phyloP scores from a whole-genome alignment of 2,329 filamentous ascomycete species.

The Phoma sp. region DNA sequence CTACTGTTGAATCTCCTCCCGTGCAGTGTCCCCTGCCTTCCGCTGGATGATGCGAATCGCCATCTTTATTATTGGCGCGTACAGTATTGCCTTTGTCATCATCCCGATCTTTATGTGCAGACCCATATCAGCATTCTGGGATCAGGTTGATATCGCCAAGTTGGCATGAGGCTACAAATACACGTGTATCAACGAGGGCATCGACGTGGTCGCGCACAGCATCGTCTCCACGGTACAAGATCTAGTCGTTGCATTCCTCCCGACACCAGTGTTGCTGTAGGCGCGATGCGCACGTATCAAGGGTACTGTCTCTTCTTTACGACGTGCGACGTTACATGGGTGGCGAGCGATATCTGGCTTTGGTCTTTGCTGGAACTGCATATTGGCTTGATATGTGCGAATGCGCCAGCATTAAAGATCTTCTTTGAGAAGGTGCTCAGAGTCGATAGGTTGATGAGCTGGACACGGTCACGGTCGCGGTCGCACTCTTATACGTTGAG shows the following conservation, averaged over 20 bases:
- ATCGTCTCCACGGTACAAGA: no score
- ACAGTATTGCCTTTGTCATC: conserved; percentile 27
- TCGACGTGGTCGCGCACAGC: conserved; percentile 26
- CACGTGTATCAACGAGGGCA: conserved; percentile 33
- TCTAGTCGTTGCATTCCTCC: no score
- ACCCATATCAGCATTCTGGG: conserved; percentile 36
- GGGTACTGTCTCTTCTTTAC: conserved; percentile 30
- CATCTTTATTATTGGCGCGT: conserved; percentile 23
- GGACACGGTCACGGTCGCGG: not conserved
- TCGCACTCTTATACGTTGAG: not conserved
- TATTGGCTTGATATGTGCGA: conserved; percentile 35
- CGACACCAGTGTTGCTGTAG: conserved; percentile 21
- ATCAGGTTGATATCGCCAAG: conserved; percentile 25
- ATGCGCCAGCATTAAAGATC: conserved; percentile 32
- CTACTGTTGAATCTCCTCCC: conserved; percentile 30
- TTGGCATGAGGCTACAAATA: conserved; percentile 22
- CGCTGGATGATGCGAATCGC: conserved; percentile 22
- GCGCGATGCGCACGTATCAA: conserved; percentile 23
- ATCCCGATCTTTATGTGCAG: conserved; percentile 29
- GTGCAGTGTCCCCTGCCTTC: conserved; percentile 23
- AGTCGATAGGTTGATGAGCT: not conserved
- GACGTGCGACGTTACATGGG: conserved; percentile 37
- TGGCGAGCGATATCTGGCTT: conserved; percentile 20
- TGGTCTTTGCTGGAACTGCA: conserved; percentile 31
- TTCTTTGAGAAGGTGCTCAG: conserved; percentile 27